A percentile compares a stretch with the other conserved stretches of the same genome.
phyloP scores from a whole-genome alignment of 129 eudicot genomes.

The Heracleum sosnowskyi region DNA sequence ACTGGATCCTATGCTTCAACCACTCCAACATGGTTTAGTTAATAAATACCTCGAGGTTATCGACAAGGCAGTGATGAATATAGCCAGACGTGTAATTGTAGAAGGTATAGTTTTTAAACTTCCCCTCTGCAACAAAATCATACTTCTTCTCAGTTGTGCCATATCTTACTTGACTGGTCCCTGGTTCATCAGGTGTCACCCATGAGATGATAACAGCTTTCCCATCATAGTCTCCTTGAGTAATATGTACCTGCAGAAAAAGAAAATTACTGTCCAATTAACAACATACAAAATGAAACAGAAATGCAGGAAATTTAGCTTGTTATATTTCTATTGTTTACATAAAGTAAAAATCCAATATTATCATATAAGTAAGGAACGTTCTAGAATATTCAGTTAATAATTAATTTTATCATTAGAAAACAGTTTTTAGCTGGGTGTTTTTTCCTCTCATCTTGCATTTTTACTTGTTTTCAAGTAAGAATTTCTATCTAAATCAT shows the following conservation, averaged over 20 bases:
- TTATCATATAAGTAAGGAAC: no score
- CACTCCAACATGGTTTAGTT: background rate
- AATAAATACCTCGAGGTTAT: slow-evolving; percentile 61
- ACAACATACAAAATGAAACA: background rate
- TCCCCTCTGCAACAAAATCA: slow-evolving; percentile 59
- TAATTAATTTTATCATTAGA: background rate
- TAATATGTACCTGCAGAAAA: slow-evolving; percentile 72
- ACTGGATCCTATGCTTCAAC: background rate
- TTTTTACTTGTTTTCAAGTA: background rate
- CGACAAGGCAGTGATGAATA: slow-evolving; percentile 68
- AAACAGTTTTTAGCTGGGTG: background rate
- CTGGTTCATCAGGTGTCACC: slow-evolving; percentile 88
- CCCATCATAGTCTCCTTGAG: slow-evolving; percentile 98
- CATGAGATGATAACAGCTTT: slow-evolving; percentile 82
- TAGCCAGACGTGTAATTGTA: slow-evolving; percentile 78
- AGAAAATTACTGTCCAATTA: background rate
- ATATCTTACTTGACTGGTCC: slow-evolving; percentile 63
- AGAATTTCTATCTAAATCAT: background rate
- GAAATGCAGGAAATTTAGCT: background rate
- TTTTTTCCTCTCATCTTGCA: background rate
- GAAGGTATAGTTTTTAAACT: slow-evolving; percentile 56
- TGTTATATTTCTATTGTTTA: no score
- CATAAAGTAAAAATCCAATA: no score
- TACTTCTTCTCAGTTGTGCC: slow-evolving; percentile 69
- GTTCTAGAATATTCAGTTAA: background rate